A percentile compares a stretch with the other conserved stretches of the same genome.
phyloP scores from a whole-genome alignment of 2,329 filamentous ascomycete species.

The Ophiostoma populinum region DNA sequence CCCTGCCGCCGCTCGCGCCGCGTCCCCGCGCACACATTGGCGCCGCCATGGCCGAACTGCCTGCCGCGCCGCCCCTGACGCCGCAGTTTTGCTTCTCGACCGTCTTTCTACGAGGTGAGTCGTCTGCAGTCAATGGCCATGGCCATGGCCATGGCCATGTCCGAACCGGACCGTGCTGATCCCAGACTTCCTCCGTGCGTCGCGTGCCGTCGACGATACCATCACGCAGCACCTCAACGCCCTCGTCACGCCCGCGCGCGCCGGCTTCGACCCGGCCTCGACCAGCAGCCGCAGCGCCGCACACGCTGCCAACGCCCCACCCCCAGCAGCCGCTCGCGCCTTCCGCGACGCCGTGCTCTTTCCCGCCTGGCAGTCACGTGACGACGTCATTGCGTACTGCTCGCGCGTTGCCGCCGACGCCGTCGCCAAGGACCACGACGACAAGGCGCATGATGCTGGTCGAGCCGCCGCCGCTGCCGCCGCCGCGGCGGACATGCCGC shows the following conservation, averaged over 20 bases:
- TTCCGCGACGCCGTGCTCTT: slow-evolving; percentile 74
- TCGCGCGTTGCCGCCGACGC: slow-evolving; percentile 48
- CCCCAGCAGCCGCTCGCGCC: slow-evolving; percentile 41
- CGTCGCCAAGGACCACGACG: slow-evolving; percentile 44
- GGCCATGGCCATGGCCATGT: too few relatives aligned
- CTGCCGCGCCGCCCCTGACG: slow-evolving; percentile 33
- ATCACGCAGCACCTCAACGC: slow-evolving; percentile 90
- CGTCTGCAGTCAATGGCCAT: background rate
- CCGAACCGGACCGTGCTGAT: background rate
- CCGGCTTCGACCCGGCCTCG: slow-evolving; percentile 63
- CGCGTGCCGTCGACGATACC: slow-evolving; percentile 79
- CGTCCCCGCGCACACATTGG: too few relatives aligned
- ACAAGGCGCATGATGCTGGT: background rate
- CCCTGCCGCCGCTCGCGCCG: too few relatives aligned
- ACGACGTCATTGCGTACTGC: slow-evolving; percentile 78
- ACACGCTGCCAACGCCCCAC: slow-evolving; percentile 31
- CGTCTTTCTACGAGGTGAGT: slow-evolving; percentile 46
- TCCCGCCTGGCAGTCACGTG: slow-evolving; percentile 70
- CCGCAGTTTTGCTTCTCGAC: slow-evolving; percentile 68
- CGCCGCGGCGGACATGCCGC: background rate
- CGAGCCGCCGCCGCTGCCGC: background rate
- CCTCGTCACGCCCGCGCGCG: slow-evolving; percentile 54
- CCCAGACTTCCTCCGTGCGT: slow-evolving; percentile 77
- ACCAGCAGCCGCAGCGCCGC: slow-evolving; percentile 46
- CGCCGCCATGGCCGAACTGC: slow-evolving; percentile 13